Percentiles rank a stretch among this genome's conserved stretches.
phyloP scores from a whole-genome alignment of 352 stramenopile species.

The Phytophthora gonapodyides region DNA sequence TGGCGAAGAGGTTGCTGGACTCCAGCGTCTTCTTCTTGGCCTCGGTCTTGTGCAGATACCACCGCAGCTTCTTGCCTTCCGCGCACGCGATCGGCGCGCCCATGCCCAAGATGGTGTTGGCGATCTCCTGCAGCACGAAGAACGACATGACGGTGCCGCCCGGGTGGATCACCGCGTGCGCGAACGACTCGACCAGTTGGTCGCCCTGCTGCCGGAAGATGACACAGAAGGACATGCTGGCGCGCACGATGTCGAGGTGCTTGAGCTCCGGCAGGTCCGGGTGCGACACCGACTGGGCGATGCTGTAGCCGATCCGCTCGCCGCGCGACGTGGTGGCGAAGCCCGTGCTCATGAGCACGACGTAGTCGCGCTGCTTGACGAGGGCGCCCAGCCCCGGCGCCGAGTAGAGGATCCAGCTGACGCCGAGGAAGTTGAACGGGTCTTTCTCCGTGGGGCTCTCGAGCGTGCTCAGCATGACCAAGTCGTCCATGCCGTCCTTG shows the following conservation, averaged over 20 bases:
- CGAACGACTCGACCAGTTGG: conserved; percentile 47
- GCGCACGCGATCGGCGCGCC: conserved; percentile 43
- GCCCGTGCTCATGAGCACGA: conserved; percentile 41
- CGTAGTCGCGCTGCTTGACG: conserved; percentile 46
- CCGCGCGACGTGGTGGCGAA: conserved; percentile 41
- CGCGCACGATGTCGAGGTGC: conserved; percentile 44
- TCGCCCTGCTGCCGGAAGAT: conserved; percentile 48
- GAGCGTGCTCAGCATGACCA: conserved; percentile 42
- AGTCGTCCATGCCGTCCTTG: conserved; percentile 45
- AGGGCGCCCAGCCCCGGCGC: conserved; percentile 32
- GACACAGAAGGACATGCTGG: conserved; percentile 44
- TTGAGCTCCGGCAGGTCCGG: conserved; percentile 43
- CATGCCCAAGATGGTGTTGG: conserved; percentile 31
- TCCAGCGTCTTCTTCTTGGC: conserved; percentile 3
- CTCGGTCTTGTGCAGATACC: conserved; percentile 41
- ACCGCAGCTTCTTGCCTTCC: conserved; percentile 62
- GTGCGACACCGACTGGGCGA: conserved; percentile 58
- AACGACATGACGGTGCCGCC: conserved; percentile 42
- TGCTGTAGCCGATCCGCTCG: conserved; percentile 48
- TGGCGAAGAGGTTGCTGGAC: conserved; percentile 19
- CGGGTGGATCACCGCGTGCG: conserved; percentile 44
- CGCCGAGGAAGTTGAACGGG: conserved; percentile 50
- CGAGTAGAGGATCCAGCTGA: conserved; percentile 56
- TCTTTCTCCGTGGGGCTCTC: conserved; percentile 39
- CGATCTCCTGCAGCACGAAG: conserved; percentile 41